A percentile compares a stretch with the other conserved stretches of the same genome.
These are phyloP conservation scores for Xylaria venustula DNA, from an alignment of 495 filamentous ascomycete genomes.

Conservation along the genomic window DNA sequence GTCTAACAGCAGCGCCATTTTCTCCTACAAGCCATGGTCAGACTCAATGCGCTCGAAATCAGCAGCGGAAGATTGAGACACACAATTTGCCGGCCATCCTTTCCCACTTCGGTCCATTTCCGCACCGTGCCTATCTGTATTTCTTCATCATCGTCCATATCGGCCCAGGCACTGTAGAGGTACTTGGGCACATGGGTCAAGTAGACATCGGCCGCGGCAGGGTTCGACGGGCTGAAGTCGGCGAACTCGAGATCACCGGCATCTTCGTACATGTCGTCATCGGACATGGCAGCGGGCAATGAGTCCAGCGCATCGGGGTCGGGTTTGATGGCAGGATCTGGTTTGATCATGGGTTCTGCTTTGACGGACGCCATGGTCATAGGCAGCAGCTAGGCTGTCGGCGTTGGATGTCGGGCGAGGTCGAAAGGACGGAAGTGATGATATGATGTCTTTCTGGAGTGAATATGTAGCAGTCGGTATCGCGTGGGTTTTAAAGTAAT, in stretches of 20 bases:
- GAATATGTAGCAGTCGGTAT: too few relatives aligned
- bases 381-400: neutral
- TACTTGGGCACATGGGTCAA: conserved; percentile 74
- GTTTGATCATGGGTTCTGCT: conserved; percentile 18
- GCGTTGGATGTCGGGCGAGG: neutral
- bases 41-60: neutral
- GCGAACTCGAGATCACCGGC: conserved; percentile 81
- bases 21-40: conserved; percentile 27
- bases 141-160: conserved; percentile 53
- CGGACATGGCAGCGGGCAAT: conserved; percentile 60
- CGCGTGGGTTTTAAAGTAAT: neutral
- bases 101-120: conserved; percentile 50
- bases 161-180: conserved; percentile 68
- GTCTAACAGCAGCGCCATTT: conserved; percentile 42
- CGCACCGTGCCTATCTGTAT: conserved; percentile 74
- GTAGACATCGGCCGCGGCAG: conserved; percentile 55
- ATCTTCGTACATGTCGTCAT: conserved; percentile 84
- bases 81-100: conserved; percentile 55
- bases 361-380: conserved; percentile 29
- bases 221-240: conserved; percentile 38
- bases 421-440: neutral
- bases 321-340: conserved; percentile 46
- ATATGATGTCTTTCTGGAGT: too few relatives aligned
- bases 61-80: conserved; percentile 2
- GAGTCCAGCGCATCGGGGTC: conserved; percentile 50